These are phyloP conservation scores for Colletotrichum viniferum DNA, from an alignment of 2,329 filamentous ascomycete genomes.

Conservation along the genomic window DNA sequence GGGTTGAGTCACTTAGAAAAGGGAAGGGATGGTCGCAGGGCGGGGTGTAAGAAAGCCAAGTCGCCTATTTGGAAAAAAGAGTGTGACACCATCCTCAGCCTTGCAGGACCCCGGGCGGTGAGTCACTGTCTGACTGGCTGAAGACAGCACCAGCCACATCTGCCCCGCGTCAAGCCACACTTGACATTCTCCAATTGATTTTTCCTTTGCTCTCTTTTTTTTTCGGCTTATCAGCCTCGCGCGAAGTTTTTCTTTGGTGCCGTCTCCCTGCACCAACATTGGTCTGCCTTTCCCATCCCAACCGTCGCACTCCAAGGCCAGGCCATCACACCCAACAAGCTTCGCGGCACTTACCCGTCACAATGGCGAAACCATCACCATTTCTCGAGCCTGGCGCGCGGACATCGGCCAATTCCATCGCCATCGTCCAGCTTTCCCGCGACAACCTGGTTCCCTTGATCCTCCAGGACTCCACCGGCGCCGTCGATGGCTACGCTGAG, in stretches of 20 bases:
- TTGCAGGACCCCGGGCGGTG: neutral
- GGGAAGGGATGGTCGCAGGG: neutral
- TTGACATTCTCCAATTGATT: neutral
- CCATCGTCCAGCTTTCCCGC: constrained; percentile 86
- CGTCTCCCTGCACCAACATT: neutral
- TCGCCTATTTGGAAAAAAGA: neutral
- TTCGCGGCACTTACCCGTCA: neutral
- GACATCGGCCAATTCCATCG: constrained; percentile 70
- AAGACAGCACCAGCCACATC: rapidly evolving
- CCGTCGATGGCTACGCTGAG: constrained; percentile 74
- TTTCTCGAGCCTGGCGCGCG: constrained; percentile 75
- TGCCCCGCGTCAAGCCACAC: constrained; percentile 19
- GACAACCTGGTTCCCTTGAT: constrained; percentile 82
- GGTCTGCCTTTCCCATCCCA: neutral
- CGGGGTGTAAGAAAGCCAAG: constrained; percentile 8
- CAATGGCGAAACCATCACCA: constrained; percentile 63
- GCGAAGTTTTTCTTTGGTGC: neutral
- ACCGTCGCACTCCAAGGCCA: neutral
- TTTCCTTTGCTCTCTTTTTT: neutral
- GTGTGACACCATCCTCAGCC: constrained; percentile 17
- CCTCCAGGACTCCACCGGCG: constrained; percentile 64
- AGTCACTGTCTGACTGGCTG: neutral
- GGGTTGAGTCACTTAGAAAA: neutral
- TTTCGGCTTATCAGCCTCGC: constrained; percentile 1
- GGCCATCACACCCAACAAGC: neutral